Base-by-base conservation (phyloP, 768 basidiomycete species). In the Suillus bovinus region DNA sequence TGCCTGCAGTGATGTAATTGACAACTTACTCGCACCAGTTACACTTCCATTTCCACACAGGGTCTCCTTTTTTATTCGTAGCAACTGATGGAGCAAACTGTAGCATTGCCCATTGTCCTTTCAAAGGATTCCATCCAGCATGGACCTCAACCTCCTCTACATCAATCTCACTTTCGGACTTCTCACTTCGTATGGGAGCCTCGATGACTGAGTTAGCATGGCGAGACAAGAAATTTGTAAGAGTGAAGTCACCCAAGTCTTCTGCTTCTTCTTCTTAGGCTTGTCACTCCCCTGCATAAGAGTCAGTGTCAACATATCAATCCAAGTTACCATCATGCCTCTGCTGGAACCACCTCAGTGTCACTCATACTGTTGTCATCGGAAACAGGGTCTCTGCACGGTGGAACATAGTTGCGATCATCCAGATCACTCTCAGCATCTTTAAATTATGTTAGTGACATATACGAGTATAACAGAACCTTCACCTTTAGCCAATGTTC, bases 1-100 rank as follows among this genome's bases (percentile, higher is more conserved):
- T 41, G 17, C 39, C 7, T 7, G 39, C 39, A 41, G 39, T 41
- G 39, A 41, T 3, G 17, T 41, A 54, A n/a, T n/a, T n/a, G n/a
- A n/a, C n/a, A n/a, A n/a, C 52, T 54, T 54, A 54, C 52, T 31
- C 17, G n/a, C 52, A 54, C 27, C 52, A 54, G 29, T 54, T 54
- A 54, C 52, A 54, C 24, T 29, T 36, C 52, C 52, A 54, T 54
- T 54, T 54, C 52, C 52, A 54, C 17, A 54, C 27, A 16, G 52
- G 52, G 17, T 54, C 34, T 36, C 52, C 52, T 31, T 31, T 54
- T 54, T 54, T 54, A 54, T 54, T 36, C 6, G 27, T 54, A 17
- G 24, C 52, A 54, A 36, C 17, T 54, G 52, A 54, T 9, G 29
- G 52, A 36, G n/a, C 52, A 54, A 54, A 54, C 29, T 54, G 52